phyloP scores from a whole-genome alignment of 225 moss, liverwort and hornwort genomes.

The Lunularia cruciata region DNA sequence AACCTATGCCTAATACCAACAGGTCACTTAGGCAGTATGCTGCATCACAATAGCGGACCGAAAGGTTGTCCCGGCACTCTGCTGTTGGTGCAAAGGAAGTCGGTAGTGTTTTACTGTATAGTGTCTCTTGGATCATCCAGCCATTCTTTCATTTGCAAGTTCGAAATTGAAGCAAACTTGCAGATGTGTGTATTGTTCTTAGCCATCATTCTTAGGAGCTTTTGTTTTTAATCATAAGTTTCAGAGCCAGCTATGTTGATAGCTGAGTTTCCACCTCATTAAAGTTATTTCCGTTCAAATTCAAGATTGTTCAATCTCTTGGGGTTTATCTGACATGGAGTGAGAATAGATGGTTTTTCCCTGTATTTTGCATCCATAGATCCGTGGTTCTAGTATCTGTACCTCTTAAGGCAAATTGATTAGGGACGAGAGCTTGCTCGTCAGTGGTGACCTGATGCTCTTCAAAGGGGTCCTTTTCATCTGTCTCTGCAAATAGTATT shows the following conservation, averaged over 20 bases:
- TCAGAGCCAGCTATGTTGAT: background rate
- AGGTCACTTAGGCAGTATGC: background rate
- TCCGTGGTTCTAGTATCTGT: too few species aligned
- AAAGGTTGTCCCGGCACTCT: background rate
- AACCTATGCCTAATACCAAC: background rate
- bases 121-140: conserved; percentile 8
- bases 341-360: too few species aligned
- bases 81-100: background rate
- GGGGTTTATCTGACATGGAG: too few species aligned
- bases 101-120: conserved; percentile 14
- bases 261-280: background rate
- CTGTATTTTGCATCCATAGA: too few species aligned
- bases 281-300: too few species aligned
- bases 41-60: background rate
- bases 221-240: too few species aligned
- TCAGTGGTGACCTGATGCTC: too few species aligned
- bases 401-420: too few species aligned
- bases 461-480: too few species aligned
- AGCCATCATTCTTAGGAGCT: conserved; percentile 5
- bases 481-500: too few species aligned
- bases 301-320: too few species aligned
- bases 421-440: too few species aligned
- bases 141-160: conserved; percentile 24
- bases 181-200: conserved; percentile 8
- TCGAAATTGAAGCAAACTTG: background rate